Conservation (phyloP, 345 rosid genomes). For the Erucastrum elatum region DNA sequence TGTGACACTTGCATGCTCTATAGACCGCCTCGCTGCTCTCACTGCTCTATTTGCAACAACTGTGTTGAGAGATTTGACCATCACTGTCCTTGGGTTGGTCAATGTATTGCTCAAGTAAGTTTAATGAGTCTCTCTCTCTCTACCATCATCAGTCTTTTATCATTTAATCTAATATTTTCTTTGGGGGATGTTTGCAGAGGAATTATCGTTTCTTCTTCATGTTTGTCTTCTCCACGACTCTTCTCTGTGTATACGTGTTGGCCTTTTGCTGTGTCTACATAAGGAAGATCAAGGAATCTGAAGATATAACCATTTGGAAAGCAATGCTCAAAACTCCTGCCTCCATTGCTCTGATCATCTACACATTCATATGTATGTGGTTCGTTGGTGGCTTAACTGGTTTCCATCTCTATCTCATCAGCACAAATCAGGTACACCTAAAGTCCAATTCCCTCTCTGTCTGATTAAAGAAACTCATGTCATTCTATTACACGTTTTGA, state of each 20-base stretch:
- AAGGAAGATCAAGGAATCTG: constrained; percentile 53
- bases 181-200: constrained; percentile 52
- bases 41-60: constrained; percentile 91
- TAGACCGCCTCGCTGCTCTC: constrained; percentile 94
- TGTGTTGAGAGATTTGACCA: constrained; percentile 96
- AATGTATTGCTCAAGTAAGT: constrained; percentile 87
- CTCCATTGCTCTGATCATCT: constrained; percentile 71
- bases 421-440: constrained; percentile 68
- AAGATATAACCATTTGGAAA: constrained; percentile 56
- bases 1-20: constrained; percentile 93
- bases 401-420: constrained; percentile 81
- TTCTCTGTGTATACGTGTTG: constrained; percentile 79
- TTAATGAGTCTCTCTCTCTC: not conserved
- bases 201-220: constrained; percentile 94
- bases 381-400: constrained; percentile 92
- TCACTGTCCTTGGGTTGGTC: constrained; percentile 99
- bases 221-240: constrained; percentile 86
- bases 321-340: constrained; percentile 72
- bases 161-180: constrained; percentile 27
- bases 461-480: not conserved
- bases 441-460: not conserved
- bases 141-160: not conserved
- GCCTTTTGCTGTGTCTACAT: constrained; percentile 77
- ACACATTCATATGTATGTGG: constrained; percentile 70
- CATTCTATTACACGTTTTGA: not conserved